Evolutionary conservation across 805 yeast species (phyloP).

Genomic region (Candida xiaguanensis): DNA sequence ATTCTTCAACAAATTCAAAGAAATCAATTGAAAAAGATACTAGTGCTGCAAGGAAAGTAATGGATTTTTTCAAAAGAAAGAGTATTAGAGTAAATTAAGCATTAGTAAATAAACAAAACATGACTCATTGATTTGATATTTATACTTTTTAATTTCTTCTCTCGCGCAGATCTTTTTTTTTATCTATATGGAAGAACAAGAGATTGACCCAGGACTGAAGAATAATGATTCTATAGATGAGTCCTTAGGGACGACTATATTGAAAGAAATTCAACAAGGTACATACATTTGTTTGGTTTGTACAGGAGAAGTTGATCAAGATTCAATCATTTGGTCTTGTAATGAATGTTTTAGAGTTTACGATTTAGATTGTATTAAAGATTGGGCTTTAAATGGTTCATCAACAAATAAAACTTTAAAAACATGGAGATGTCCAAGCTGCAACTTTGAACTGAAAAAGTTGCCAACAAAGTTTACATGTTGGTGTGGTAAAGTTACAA

Average conservation of each 20-base stretch:
- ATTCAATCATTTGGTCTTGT: constrained; percentile 77
- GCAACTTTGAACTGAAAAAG: constrained; percentile 50
- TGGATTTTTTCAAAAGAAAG: constrained; percentile 75
- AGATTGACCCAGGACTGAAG: constrained; percentile 6
- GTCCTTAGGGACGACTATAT: constrained; percentile 39
- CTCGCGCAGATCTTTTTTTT: neutral
- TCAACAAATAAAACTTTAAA: constrained; percentile 52
- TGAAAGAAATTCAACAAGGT: constrained; percentile 61
- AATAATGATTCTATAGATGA: constrained; percentile 16
- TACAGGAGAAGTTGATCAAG: constrained; percentile 70
- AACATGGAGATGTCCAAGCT: constrained; percentile 85
- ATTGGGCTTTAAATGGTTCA: constrained; percentile 81
- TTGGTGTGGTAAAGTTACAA: constrained; percentile 82
- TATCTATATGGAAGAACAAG: constrained; percentile 5
- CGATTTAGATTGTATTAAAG: constrained; percentile 77
- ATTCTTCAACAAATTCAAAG: constrained; percentile 26
- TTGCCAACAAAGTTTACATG: constrained; percentile 63
- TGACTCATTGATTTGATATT: neutral
- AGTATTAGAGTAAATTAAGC: constrained; percentile 27
- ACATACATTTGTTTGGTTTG: constrained; percentile 83
- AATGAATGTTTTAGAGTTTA: constrained; percentile 73
- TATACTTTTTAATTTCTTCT: neutral
- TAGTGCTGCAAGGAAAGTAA: constrained; percentile 72
- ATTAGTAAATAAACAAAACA: neutral
- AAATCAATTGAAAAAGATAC: constrained; percentile 49